Base-by-base conservation (phyloP, 352 stramenopile genomes). In the Phytophthora chlamydospora region DNA sequence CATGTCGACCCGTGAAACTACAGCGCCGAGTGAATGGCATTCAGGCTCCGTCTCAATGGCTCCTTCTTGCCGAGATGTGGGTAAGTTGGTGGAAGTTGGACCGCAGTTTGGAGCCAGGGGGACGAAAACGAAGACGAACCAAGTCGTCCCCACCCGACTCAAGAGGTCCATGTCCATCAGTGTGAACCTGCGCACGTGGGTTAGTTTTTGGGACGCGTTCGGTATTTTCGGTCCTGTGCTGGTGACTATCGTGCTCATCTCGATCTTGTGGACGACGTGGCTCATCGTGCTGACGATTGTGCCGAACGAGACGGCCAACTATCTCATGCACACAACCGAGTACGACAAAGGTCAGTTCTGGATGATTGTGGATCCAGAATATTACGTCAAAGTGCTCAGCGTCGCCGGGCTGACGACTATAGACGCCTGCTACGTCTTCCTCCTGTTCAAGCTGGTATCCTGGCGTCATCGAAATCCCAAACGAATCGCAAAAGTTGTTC, bases 291-390 rank as follows among this genome's bases (percentile, higher is more conserved):
- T 79, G 4, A 73, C 73, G n/a, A 46, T 65, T 4, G 43, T 48
- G 1, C 71, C 71, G 0, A 79, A 73, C 17, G 46, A 34, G 14
- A 62, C 55, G 0, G 71, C 59, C 3, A 79, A 77, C 58, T 75
- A 72, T 24, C 19, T 83, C 10, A 78, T 73, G 71, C 41, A 78
- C 42, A 80, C 70, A 1, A 39, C 59, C 5, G 51, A 62, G 43
- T 73, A 74, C 17, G 68, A 83, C 36, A 39, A 68, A 29, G 71
- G 71, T 10, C 45, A 62, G 3, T 83, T 80, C 47, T 83, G 74
- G 74, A 58, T 63, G 17, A 56, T 71, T 52, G 43, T 55, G 32
- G 54, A 50, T 38, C 35, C 36, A 13, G 24, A 43, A 3, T 7
- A 31, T 13, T n/a, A 13, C n/a, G 14, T 53, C 3, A 50, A 53